Conservation (phyloP, 2,329 filamentous ascomycete species). For the Fusarium albidum region DNA sequence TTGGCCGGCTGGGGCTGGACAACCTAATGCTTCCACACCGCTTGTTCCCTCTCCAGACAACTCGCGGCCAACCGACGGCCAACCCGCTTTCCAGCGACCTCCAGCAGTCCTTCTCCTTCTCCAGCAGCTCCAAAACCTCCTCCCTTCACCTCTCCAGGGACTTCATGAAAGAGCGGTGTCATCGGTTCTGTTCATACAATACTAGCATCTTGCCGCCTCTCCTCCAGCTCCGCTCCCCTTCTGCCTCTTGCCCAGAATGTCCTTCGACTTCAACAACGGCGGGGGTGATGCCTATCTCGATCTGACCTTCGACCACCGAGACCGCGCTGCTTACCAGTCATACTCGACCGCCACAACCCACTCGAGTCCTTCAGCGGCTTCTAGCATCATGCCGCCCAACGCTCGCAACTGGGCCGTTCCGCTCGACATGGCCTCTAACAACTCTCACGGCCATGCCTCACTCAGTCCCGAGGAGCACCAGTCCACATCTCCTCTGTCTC, state of each 20-base stretch:
- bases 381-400: conserved; percentile 47
- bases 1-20: conserved; percentile 48
- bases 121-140: conserved; percentile 41
- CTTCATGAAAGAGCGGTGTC: conserved; percentile 56
- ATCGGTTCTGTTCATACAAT: conserved; percentile 48
- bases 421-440: conserved; percentile 58
- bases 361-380: conserved; percentile 44
- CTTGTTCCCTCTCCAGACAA: conserved; percentile 48
- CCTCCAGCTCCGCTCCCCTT: conserved; percentile 43
- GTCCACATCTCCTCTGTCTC: conserved; percentile 58
- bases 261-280: conserved; percentile 67
- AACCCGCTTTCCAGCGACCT: conserved; percentile 38
- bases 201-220: conserved; percentile 42
- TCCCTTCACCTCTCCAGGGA: conserved; percentile 42
- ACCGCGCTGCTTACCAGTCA: conserved; percentile 55
- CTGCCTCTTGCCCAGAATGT: conserved; percentile 54
- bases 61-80: conserved; percentile 32
- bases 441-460: conserved; percentile 55
- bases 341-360: conserved; percentile 41
- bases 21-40: conserved; percentile 44
- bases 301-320: conserved; percentile 67
- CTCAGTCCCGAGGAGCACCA: conserved; percentile 60
- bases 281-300: conserved; percentile 68
- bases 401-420: conserved; percentile 59
- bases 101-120: conserved; percentile 39